Base-by-base conservation (phyloP, 768 basidiomycete genomes). In the Postia placenta region DNA sequence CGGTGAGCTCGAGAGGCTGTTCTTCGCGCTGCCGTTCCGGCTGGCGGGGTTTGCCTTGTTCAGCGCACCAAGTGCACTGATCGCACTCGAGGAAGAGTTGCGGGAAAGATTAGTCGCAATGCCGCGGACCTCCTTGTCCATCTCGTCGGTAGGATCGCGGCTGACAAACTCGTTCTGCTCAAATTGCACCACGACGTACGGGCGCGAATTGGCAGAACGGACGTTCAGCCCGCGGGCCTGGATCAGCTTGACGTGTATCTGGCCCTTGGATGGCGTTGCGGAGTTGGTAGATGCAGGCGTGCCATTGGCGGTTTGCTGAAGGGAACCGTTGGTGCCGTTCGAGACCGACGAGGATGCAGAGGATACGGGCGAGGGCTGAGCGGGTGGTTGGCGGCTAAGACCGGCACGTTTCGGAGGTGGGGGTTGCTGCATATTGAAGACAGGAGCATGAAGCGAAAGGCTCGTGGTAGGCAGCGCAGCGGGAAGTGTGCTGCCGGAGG, bases 121-220 rank as follows among this genome's bases (percentile, higher is more conserved):
- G 58, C 90, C 92, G 65, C 85, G 91, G 67, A 90, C 87, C 68
- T 92, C 89, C 73, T 89, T 92, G 72, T 88, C 89, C 15, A 76
- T 71, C 66, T 91, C 89, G 56, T 82, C 80, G 22, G 85, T 88
- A 23, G 92, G 90, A 65, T 95, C 90, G 39, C 96, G 74, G 58
- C 84, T 85, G 65, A 99, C 85, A 63, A 97, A 99, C 69, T 99
- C 96, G 76, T 92, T 97, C 69, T 98, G 89, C 73, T 99, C 96
- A 68, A 97, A 99, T 67, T 93, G 88, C 57, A 94, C 93, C 65
- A 98, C 94, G 59, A 93, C 89, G 65, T 99, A 98, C 15, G 93
- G 90, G 0, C 82, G 75, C 3, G 87, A 81, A 53, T 73, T 64
- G 37, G 76, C 59, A 12, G 82, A 76, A 38, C 75, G 75, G 45